Base-by-base conservation (phyloP, 2,329 filamentous ascomycete species). In the Thelonectria blattea region DNA sequence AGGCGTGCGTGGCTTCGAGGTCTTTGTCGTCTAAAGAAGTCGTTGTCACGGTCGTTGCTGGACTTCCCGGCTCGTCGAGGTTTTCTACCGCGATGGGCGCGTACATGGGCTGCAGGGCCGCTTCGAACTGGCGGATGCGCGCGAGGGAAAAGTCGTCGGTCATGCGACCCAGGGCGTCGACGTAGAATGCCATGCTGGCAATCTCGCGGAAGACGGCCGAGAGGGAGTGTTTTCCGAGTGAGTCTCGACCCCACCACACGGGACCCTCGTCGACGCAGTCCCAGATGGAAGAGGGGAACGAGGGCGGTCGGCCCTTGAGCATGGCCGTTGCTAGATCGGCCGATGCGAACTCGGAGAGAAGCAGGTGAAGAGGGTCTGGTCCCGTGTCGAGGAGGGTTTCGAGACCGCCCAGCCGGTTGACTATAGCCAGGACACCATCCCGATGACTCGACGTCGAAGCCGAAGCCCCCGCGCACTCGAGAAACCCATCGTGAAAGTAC, bases 271-370 rank as follows among this genome's bases (percentile, higher is more conserved):
- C 76, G 39, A 80, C 76, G 3, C 71, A 69, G 30, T 73, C 67
- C 79, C 79, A 81, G 2, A 74, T 72, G 0, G 67, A 63, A 1
- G 75, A 71, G 2, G 75, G 68, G 8, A 79, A 79, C 9, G 74
- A 76, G 1, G 78, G 77, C 5, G 70, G 60, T 17, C 71, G 70
- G 0, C 76, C 77, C 17, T 75, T 77, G 1, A 80, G 68, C 56
- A 81, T 63, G 1, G 78, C 72, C 10, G 77, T 74, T 0, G 78
- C 80, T 10, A 81, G 69, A 56, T 81, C 79, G 55, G 77, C 75
- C 0, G 79, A 79, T 2, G 74, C 74, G 47, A 80, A 81, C 49
- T 79, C 78, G 0, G 79, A 79, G 7, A 80, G 57, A 47, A 81
- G 75, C 64, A 80, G 69, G 11, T 77, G 72, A 3, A 75, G 61